These are phyloP conservation scores for Arthrobotrys musiformis DNA, from an alignment of 2,329 filamentous ascomycete species.

Conservation along the genomic window DNA sequence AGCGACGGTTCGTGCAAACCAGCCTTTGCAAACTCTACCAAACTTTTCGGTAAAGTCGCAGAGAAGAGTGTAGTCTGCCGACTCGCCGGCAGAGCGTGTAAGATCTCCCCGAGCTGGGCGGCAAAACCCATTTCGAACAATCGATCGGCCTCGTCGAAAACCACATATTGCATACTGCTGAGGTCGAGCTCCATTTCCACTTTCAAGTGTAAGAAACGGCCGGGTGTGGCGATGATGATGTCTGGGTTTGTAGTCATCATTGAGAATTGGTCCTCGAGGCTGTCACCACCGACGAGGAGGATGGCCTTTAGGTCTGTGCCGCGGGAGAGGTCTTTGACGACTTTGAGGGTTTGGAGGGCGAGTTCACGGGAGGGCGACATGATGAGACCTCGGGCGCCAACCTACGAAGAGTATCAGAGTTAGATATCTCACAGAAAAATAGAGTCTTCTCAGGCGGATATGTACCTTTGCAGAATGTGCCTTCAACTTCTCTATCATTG, in stretches of 20 bases:
- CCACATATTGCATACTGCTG: constrained; percentile 90
- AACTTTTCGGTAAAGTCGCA: constrained; percentile 88
- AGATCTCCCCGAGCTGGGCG: constrained; percentile 89
- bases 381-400: constrained; percentile 87
- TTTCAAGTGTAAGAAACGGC: constrained; percentile 94
- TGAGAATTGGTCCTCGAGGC: constrained; percentile 91
- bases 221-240: constrained; percentile 88
- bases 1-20: constrained; percentile 92
- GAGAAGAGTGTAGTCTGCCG: constrained; percentile 95
- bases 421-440: too few species aligned
- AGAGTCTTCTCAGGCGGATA: too few species aligned
- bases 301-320: constrained; percentile 93
- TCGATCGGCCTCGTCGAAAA: constrained; percentile 97
- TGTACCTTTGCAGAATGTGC: constrained; percentile 78
- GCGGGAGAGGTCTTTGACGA: constrained; percentile 90
- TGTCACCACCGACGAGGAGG: constrained; percentile 92
- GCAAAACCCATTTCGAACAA: constrained; percentile 99
- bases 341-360: constrained; percentile 92
- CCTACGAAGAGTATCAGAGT: constrained; percentile 19
- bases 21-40: constrained; percentile 95
- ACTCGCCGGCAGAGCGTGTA: constrained; percentile 83
- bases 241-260: constrained; percentile 95
- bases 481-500: constrained; percentile 95
- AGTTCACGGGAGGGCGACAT: constrained; percentile 93
- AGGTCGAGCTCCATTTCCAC: constrained; percentile 95